Percentiles rank a stretch among this genome's conserved stretches.
Evolutionary conservation across 23 red algal genomes (phyloP).

Genomic region (Cyanidioschyzon merolae): DNA sequence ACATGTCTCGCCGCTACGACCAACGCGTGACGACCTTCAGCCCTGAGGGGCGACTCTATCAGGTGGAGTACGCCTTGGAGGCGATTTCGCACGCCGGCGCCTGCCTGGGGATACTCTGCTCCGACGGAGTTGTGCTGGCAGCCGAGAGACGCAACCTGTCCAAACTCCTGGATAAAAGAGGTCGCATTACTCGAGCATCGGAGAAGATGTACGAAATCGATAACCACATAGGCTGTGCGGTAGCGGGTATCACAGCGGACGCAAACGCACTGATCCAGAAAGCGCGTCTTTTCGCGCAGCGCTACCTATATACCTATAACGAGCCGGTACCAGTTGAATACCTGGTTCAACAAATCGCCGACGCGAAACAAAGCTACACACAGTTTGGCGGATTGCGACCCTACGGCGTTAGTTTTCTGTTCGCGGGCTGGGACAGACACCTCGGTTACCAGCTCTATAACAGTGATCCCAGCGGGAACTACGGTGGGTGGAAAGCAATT

Average conservation of each 20-base stretch:
- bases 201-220: conserved; percentile 99
- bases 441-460: conserved; percentile 86
- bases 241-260: conserved; percentile 92
- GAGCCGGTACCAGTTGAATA: conserved; percentile 94
- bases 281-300: conserved; percentile 75
- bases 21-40: conserved; percentile 49
- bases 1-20: conserved; percentile 6
- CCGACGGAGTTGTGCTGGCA: conserved; percentile 83
- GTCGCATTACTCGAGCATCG: conserved; percentile 23
- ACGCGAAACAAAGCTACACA: conserved; percentile 96
- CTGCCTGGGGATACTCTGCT: conserved; percentile 64
- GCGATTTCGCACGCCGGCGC: conserved; percentile 96
- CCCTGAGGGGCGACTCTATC: conserved; percentile 91
- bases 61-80: conserved; percentile 99
- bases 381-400: conserved; percentile 95
- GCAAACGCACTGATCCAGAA: conserved; percentile 92
- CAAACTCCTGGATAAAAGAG: conserved; percentile 67
- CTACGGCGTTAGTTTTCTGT: conserved; percentile 89
- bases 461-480: conserved; percentile 97
- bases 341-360: conserved; percentile 79
- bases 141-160: conserved; percentile 91
- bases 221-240: conserved; percentile 80
- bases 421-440: conserved; percentile 98
- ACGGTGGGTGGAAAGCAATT: conserved; percentile 93
- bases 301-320: conserved; percentile 85